A percentile compares a stretch with the other conserved stretches of the same genome.
Conservation (phyloP, 169 alveolate genomes). For the Eimeria acervulina region DNA sequence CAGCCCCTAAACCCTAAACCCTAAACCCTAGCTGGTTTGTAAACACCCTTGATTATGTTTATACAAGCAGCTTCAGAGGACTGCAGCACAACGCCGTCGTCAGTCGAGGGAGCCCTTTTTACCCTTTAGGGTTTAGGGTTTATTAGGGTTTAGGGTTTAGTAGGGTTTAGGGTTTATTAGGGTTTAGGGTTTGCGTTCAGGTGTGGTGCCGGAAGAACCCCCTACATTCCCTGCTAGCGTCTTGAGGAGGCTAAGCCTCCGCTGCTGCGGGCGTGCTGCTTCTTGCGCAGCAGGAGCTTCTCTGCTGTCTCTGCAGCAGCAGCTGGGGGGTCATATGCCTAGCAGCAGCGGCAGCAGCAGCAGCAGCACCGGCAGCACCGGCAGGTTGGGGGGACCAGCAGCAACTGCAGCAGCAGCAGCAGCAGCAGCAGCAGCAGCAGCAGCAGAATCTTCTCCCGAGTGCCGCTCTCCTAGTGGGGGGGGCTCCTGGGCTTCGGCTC, state of each 20-base stretch:
- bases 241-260: constrained; percentile 34
- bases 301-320: constrained; percentile 60
- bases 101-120: background rate
- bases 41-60: background rate
- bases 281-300: constrained; percentile 40
- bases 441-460: constrained; percentile 30
- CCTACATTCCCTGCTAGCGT: constrained; percentile 40
- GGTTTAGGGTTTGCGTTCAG: constrained; percentile 24
- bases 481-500: constrained; percentile 58
- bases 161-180: constrained; percentile 50
- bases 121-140: too few relatives aligned
- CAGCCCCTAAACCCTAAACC: constrained; percentile 15
- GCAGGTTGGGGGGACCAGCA: background rate
- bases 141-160: too few relatives aligned
- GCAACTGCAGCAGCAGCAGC: background rate
- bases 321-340: constrained; percentile 35
- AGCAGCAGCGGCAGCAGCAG: constrained; percentile 57
- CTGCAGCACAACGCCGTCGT: too few relatives aligned
- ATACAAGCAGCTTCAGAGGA: too few relatives aligned
- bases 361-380: constrained; percentile 17
- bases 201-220: constrained; percentile 38
- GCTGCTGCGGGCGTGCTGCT: constrained; percentile 59
- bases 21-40: background rate
- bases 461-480: constrained; percentile 30
- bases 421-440: constrained; percentile 45